Conservation (phyloP, 495 filamentous ascomycete species). For the Penicillium riverlandense region DNA sequence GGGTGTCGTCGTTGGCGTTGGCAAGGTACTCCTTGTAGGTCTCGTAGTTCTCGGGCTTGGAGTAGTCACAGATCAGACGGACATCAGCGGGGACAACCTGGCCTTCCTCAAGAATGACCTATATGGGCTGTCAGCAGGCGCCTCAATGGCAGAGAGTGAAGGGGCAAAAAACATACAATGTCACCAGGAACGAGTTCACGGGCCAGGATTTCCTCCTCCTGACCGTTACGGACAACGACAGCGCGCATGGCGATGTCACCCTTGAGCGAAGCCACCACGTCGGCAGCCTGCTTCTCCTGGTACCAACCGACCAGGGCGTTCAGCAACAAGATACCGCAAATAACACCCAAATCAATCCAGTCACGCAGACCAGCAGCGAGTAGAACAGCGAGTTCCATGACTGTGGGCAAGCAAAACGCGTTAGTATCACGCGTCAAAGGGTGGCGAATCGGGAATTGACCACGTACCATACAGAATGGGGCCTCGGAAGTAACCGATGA, state of each 20-base stretch:
- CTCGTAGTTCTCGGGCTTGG: constrained; percentile 61
- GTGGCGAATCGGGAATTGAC: background rate
- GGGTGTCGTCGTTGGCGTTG: constrained; percentile 48
- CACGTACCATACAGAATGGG: constrained; percentile 76
- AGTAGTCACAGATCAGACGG: constrained; percentile 70
- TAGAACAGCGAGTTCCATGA: constrained; percentile 79
- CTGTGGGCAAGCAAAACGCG: constrained; percentile 28
- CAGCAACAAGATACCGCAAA: constrained; percentile 72
- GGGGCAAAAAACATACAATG: constrained; percentile 34
- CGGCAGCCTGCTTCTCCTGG: constrained; percentile 80
- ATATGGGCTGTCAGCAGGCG: too few relatives aligned
- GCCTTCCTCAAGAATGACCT: constrained; percentile 66
- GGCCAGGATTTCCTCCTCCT: constrained; percentile 65
- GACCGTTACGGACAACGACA: constrained; percentile 62
- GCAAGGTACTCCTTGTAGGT: constrained; percentile 62
- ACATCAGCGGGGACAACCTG: constrained; percentile 67
- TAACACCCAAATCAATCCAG: constrained; percentile 83
- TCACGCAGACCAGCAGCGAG: constrained; percentile 73
- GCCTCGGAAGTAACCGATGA: constrained; percentile 73
- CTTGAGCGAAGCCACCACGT: constrained; percentile 73
- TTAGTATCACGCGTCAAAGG: constrained; percentile 1
- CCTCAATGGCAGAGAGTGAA: too few relatives aligned
- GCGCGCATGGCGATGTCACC: constrained; percentile 81
- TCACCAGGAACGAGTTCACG: constrained; percentile 77
- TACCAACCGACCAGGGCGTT: constrained; percentile 81